Base-by-base conservation (phyloP, 1,284 basidiomycete species). In the Flammula alnicola region DNA sequence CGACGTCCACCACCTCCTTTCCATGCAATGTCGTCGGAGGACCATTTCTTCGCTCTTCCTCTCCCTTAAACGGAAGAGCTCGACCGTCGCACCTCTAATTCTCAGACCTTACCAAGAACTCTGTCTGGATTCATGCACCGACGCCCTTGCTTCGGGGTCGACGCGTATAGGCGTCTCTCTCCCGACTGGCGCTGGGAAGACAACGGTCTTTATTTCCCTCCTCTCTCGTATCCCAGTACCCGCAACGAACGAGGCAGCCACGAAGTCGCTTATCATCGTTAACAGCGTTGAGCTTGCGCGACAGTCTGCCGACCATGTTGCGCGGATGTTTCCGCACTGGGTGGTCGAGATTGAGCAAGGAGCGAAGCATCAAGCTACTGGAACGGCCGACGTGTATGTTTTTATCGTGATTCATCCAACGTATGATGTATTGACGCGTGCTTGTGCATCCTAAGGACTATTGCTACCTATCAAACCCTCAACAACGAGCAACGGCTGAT, bases 281-380 rank as follows among this genome's bases (percentile, higher is more conserved):
- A 93, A 91, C 59, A 90, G 85, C 52, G 74, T 94, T 19, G 94
- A 98, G 65, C 83, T 98, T 9, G 96, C 95, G 0, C 77, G 79
- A 32, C 96, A 98, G 66, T 87, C 95, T 1, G 88, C 90, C n/a
- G 74, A 74, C 9, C 88, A 93, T 52, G 88, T 91, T 8, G 68
- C 74, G 53, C 69, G 71, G 19, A 70, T 91, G 20, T 85, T 88
- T 56, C 92, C 94, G 0, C 64, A 81, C 5, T 87, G 90, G 79
- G 78, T 69, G 7, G 87, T 98, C 6, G 95, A 98, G 67, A 89
- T 98, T 42, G 96, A 98, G 67, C 96, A 98, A 71, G 93, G 93
- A 3, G 61, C 63, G 10, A 87, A 84, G 60, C 78, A 91, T 57
- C 78, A 75, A 37, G 94, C 95, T 1, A 83, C 83, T 19, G 96